These are phyloP conservation scores for Climacium dendroides DNA, from an alignment of 225 moss, liverwort and hornwort genomes.

Conservation along the genomic window DNA sequence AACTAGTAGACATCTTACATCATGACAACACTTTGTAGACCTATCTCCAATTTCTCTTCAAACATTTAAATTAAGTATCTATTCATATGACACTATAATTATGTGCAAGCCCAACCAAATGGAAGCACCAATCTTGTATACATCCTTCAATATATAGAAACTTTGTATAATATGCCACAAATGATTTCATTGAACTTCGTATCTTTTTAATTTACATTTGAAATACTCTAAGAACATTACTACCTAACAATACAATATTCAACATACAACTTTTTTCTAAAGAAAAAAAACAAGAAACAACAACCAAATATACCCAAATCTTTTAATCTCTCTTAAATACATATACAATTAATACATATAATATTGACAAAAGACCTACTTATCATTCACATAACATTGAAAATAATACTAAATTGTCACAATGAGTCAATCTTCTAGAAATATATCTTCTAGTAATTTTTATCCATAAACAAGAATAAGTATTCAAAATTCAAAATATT, in stretches of 20 bases:
- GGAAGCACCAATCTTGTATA: not conserved
- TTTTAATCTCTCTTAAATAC: not conserved
- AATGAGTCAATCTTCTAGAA: not conserved
- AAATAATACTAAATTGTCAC: not conserved
- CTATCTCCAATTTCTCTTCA: too few species aligned
- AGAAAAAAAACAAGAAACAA: not conserved
- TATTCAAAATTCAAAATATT: not conserved
- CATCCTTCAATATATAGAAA: not conserved
- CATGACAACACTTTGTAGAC: not conserved
- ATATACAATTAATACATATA: not conserved
- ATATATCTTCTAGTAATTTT: not conserved
- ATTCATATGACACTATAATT: rapidly evolving
- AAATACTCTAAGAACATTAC: not conserved
- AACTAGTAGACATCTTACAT: not conserved
- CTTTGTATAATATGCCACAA: not conserved
- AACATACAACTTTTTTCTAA: rapidly evolving
- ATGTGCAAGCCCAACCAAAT: not conserved
- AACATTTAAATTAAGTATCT: not conserved
- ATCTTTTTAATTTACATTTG: not conserved
- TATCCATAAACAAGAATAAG: not conserved
- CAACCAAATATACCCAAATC: not conserved
- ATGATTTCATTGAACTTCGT: not conserved
- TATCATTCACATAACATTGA: not conserved
- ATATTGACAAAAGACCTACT: not conserved
- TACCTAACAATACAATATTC: not conserved